These are phyloP conservation scores for Paecilomyces sp. DNA, from an alignment of 2,329 filamentous ascomycete species.

Conservation along the genomic window DNA sequence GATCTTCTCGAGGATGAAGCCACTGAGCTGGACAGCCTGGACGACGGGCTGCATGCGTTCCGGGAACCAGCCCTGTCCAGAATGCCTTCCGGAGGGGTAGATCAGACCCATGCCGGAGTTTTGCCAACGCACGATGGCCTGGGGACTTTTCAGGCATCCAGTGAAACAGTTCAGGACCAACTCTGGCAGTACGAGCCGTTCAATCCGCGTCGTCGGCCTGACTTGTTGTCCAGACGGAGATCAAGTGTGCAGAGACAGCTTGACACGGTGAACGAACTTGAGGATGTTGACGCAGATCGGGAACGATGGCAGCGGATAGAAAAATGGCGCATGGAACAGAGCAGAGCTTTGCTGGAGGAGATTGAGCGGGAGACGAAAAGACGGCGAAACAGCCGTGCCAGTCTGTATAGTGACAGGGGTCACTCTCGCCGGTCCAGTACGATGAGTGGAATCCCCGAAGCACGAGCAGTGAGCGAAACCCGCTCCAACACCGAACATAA, in stretches of 20 bases:
- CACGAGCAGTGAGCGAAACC: conserved; percentile 12
- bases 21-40: conserved; percentile 85
- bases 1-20: conserved; percentile 48
- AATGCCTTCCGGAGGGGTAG: conserved; percentile 35
- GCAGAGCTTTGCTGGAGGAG: conserved; percentile 74
- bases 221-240: conserved; percentile 40
- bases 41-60: conserved; percentile 86
- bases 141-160: conserved; percentile 69
- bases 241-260: conserved; percentile 53
- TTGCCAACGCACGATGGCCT: conserved; percentile 90
- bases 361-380: conserved; percentile 78
- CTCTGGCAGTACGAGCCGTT: conserved; percentile 83
- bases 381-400: conserved; percentile 36
- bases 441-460: conserved; percentile 30
- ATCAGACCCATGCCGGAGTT: conserved; percentile 58
- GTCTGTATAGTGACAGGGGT: conserved; percentile 11
- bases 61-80: conserved; percentile 52
- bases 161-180: conserved; percentile 64
- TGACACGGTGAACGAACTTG: conserved; percentile 50
- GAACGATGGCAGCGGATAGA: conserved; percentile 83
- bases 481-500: conserved; percentile 43
- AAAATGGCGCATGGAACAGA: conserved; percentile 87
- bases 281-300: conserved; percentile 53
- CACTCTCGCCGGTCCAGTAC: conserved; percentile 12
- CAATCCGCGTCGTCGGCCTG: conserved; percentile 60